Conservation (phyloP, 169 alveolate species). For the Eimeria falciformis region DNA sequence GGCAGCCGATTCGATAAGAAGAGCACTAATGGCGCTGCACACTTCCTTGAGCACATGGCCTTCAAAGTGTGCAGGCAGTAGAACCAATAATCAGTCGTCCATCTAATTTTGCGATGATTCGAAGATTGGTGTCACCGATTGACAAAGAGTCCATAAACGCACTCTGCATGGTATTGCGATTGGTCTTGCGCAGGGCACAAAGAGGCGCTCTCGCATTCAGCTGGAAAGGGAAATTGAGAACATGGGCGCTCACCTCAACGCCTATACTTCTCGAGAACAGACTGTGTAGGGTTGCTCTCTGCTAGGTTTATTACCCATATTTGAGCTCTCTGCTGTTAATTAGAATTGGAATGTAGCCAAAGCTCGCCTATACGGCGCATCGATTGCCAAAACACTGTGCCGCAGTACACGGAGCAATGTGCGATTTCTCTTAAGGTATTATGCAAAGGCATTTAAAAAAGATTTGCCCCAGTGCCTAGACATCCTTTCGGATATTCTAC, state of each 20-base stretch:
- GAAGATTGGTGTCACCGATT: background rate
- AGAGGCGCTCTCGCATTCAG: constrained; percentile 90
- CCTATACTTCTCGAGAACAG: constrained; percentile 98
- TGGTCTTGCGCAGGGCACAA: constrained; percentile 90
- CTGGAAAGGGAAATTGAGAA: constrained; percentile 96
- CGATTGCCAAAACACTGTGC: background rate
- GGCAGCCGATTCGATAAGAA: constrained; percentile 96
- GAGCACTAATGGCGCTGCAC: constrained; percentile 96
- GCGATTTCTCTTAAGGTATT: constrained; percentile 26
- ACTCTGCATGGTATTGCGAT: background rate
- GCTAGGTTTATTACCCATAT: background rate
- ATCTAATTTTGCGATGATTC: background rate
- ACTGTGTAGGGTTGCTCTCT: constrained; percentile 87
- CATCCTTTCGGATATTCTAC: constrained; percentile 94
- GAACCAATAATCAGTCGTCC: background rate
- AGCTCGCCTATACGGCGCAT: background rate
- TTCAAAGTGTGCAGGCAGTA: constrained; percentile 89
- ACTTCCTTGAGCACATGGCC: constrained; percentile 97
- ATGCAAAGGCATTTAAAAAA: constrained; percentile 76
- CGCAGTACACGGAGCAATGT: background rate
- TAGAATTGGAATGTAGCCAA: background rate
- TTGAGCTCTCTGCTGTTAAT: background rate
- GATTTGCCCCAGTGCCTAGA: constrained; percentile 86
- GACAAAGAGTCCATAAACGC: background rate
- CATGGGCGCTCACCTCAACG: constrained; percentile 97